These are phyloP conservation scores for Nicotiana tabacum DNA, from an alignment of 257 asterid species.

Conservation along the genomic window DNA sequence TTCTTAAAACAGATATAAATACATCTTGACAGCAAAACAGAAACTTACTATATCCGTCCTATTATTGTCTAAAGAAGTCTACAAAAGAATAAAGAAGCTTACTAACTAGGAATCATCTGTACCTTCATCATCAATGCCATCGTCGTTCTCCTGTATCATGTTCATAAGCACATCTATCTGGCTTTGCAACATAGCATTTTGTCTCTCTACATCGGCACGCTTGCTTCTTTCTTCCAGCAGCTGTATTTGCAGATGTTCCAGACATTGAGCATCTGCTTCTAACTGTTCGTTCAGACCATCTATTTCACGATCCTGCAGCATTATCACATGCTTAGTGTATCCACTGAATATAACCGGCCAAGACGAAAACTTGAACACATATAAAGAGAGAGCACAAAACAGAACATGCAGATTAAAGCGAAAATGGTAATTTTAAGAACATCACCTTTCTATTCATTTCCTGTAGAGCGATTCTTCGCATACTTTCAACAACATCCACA, in stretches of 20 bases:
- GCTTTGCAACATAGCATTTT: conserved; percentile 67
- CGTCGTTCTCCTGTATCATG: conserved; percentile 78
- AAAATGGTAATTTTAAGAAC: not conserved
- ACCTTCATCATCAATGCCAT: conserved; percentile 39
- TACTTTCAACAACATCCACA: conserved; percentile 94
- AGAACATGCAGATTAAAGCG: not conserved
- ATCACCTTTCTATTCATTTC: conserved; percentile 93
- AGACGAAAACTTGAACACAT: not conserved
- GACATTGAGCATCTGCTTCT: conserved; percentile 75
- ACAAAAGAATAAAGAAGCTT: not conserved
- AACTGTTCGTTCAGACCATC: conserved; percentile 89
- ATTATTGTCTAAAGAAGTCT: conserved; percentile 5
- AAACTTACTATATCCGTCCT: conserved; percentile 1
- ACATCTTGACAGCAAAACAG: not conserved
- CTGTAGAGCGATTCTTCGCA: conserved; percentile 91
- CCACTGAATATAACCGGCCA: not conserved
- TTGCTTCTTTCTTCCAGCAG: conserved; percentile 91
- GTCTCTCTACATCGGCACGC: conserved; percentile 76
- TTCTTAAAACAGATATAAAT: not conserved
- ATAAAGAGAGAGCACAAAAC: not conserved
- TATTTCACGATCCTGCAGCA: conserved; percentile 84
- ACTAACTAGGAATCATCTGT: conserved; percentile 29
- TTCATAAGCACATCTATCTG: conserved; percentile 90
- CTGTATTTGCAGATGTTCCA: conserved; percentile 91
- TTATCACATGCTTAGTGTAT: not conserved